These are phyloP conservation scores for Oryza officinalis DNA, from an alignment of 176 grass and related monocot genomes.

Conservation along the genomic window DNA sequence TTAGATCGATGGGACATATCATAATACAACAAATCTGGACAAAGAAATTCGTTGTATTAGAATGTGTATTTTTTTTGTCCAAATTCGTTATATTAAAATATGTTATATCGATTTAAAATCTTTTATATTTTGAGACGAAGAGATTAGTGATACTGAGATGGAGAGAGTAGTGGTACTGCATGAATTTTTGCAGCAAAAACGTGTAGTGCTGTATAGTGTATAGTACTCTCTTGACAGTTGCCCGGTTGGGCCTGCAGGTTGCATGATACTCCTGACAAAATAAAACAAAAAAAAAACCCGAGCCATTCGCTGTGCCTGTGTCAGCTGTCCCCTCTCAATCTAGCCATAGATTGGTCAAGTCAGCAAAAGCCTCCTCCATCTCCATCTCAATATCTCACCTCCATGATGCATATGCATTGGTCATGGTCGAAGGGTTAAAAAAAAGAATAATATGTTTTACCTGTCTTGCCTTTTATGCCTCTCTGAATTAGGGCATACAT, in stretches of 20 bases:
- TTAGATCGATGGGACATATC: too few species aligned
- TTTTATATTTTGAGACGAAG: too few species aligned
- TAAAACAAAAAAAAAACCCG: not conserved
- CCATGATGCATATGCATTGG: not conserved
- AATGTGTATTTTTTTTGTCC: too few species aligned
- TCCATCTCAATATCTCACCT: not conserved
- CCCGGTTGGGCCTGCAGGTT: not conserved
- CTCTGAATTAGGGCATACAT: not conserved
- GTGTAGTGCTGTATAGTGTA: too few species aligned
- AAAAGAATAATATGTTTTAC: not conserved
- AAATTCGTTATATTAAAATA: too few species aligned
- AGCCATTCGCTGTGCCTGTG: not conserved
- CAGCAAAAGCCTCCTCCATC: not conserved
- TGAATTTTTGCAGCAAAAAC: too few species aligned
- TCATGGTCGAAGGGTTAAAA: not conserved
- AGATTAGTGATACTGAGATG: too few species aligned
- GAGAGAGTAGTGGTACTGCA: too few species aligned
- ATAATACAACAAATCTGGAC: too few species aligned
- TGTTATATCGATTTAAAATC: too few species aligned
- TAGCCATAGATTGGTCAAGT: conserved; percentile 30
- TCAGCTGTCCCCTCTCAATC: not conserved
- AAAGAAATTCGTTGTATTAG: too few species aligned
- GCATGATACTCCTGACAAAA: not conserved
- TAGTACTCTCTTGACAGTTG: not conserved
- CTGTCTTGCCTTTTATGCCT: conserved; percentile 15